These are phyloP conservation scores for Speleostelium caveatum DNA, from an alignment of 78 protist species.

Conservation along the genomic window DNA sequence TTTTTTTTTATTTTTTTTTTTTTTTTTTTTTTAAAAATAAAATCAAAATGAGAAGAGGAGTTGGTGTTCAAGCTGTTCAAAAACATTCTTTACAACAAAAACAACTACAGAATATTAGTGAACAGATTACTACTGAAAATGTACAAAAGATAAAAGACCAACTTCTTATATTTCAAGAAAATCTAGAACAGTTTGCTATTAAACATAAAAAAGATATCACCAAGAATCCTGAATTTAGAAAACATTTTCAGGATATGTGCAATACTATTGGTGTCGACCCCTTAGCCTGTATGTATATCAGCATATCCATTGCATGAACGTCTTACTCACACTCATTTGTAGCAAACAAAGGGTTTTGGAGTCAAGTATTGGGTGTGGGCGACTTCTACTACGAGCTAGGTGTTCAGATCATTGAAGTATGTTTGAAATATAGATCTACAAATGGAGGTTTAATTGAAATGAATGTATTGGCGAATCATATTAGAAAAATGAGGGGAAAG, in stretches of 20 bases:
- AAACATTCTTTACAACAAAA: constrained; percentile 65
- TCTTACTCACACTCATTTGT: not conserved
- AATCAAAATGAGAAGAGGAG: constrained; percentile 84
- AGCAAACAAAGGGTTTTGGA: constrained; percentile 96
- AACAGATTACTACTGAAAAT: constrained; percentile 69
- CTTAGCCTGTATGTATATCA: constrained; percentile 73
- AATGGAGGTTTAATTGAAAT: constrained; percentile 95
- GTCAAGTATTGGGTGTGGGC: constrained; percentile 96
- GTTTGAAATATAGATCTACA: constrained; percentile 82
- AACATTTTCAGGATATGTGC: constrained; percentile 93
- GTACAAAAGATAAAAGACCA: constrained; percentile 78
- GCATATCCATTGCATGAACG: not conserved
- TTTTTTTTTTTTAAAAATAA: not conserved
- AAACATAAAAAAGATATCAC: constrained; percentile 88
- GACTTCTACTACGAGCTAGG: constrained; percentile 96
- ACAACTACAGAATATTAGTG: constrained; percentile 72
- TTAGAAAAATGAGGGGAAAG: constrained; percentile 67
- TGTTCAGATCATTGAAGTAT: constrained; percentile 94
- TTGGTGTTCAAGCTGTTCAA: constrained; percentile 75
- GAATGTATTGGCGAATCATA: constrained; percentile 47
- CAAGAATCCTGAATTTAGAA: constrained; percentile 92
- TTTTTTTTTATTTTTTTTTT: too few relatives aligned
- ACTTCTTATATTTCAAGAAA: constrained; percentile 75
- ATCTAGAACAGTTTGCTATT: constrained; percentile 92
- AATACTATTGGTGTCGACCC: constrained; percentile 95